Evolutionary conservation across 176 grass and related monocot species (phyloP), one percentile per base, ranked within the genome.

Genomic region (Urochloa ruziziensis): DNA sequence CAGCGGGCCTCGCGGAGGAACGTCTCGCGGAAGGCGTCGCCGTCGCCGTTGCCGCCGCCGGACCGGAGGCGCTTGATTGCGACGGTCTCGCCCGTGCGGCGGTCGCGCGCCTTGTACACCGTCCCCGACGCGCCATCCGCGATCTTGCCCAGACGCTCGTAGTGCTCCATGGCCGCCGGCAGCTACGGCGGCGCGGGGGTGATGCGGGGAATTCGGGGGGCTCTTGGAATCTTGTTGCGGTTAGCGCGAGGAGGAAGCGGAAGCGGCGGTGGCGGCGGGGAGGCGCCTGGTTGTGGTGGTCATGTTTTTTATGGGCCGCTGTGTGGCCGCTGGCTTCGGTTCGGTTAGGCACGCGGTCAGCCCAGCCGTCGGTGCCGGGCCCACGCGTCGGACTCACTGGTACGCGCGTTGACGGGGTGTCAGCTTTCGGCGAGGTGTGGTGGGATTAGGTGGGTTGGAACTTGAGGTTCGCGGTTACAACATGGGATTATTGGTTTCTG

Each of bases 101-200:
- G 29, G 77, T 78, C 75, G 39, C 58, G 75, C 25, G 75, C 75
- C 24, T 23, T 61, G 75, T 78, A 78, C 17, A 78, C 75, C 25
- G 12, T 0, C 39, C 36, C 75, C 3, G 75, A 62, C 39, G 75
- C 59, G 39, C 75, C 75, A 10, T 78, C 75, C 0, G 57, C 75
- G 58, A 78, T 78, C 75, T 78, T 78, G 57, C 58, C 58, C 0
- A 78, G 75, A 25, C 57, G 75, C 75, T 78, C 58, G 75, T 78
- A 78, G 37, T 14, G 39, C 39, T 78, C 75, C 75, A 78, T 78
- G 56, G 36, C 4, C 19, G 37, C 37, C 37, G 37, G 37, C 8
- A 4, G 37, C 37, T 39, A 7, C 8, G 37, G 6, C 37, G 37
- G 37, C 11, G 48, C 63, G 19, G 43, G 47, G n/a, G n/a, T n/a